Evolutionary conservation across 2,329 filamentous ascomycete species (phyloP), one percentile per base, ranked within the genome.

Genomic region (Talaromyces piceae): DNA sequence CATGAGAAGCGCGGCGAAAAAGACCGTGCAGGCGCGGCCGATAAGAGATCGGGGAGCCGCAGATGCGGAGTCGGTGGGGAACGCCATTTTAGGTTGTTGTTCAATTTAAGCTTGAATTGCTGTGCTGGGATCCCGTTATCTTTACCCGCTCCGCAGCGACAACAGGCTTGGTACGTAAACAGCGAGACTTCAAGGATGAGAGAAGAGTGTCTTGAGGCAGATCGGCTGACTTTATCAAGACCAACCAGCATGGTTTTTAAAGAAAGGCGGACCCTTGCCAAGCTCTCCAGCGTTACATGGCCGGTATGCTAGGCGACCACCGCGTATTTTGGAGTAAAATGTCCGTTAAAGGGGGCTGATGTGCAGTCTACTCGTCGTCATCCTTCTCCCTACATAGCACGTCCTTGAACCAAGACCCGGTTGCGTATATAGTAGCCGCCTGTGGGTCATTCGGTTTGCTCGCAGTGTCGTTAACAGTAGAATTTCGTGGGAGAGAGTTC

Each of bases 11-110:
- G 39, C 39, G 11, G 23, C 7, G 39, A 43, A 5, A 22, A 43
- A 22, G n/a, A 25, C 39, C 13, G 13, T 43, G 39, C 39, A 23
- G 13, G 39, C 39, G 8, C 23, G 23, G 23, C 20, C 39, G 23
- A 31, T 27, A 31, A 26, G 27, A 23, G 44, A 28, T 13, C 43
- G 47, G 50, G 41, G 30, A 13, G 22, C 18, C 12, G 23, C 26
- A 39, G 16, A 48, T 52, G 46, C 46, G 51, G 51, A 49, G 41
- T 23, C 44, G 20, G 51, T 53, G 51, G 46, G 41, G 51, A 52
- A 30, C 16, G 26, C 18, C 43, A 51, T 47, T 37, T 37, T 37
- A 20, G 12, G 33, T n/a, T 37, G n/a, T n/a, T n/a, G n/a, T n/a
- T n/a, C n/a, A n/a, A 37, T 37, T 37, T 37, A 37, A 37, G 33